Conservation (phyloP, 1,139 yeast species). For the Yamadazyma diospyri region DNA sequence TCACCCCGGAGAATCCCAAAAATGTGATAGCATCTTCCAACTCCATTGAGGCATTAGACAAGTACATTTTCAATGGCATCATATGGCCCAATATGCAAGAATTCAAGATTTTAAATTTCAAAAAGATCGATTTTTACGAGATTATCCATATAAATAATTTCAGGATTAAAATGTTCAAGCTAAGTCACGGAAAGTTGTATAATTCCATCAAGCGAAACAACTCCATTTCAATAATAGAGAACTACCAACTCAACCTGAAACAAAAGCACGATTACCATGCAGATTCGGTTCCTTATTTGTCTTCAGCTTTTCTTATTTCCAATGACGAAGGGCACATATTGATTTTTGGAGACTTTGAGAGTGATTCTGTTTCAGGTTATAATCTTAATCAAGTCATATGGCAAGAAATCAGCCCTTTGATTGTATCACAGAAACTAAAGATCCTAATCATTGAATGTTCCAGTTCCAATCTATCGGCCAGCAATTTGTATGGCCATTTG, state of each 20-base stretch:
- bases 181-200: conserved; percentile 37
- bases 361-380: conserved; percentile 48
- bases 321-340: conserved; percentile 36
- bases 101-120: conserved; percentile 26
- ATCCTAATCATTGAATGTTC: conserved; percentile 80
- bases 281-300: conserved; percentile 20
- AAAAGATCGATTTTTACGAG: conserved; percentile 16
- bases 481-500: conserved; percentile 69
- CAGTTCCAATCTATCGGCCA: conserved; percentile 40
- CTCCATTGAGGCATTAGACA: conserved; percentile 52
- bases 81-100: conserved; percentile 76
- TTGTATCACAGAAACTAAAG: conserved; percentile 33
- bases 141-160: conserved; percentile 19
- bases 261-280: conserved; percentile 1
- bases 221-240: conserved; percentile 14
- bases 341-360: conserved; percentile 80
- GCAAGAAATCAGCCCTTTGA: conserved; percentile 48
- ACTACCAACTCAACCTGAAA: conserved; percentile 10
- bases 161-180: conserved; percentile 30
- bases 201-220: conserved; percentile 9
- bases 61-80: conserved; percentile 64
- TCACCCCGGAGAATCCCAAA: conserved; percentile 28
- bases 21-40: conserved; percentile 50
- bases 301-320: conserved; percentile 50
- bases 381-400: conserved; percentile 52